These are phyloP conservation scores for Thinopyrum obtusiflorum DNA, from an alignment of 202 grass and related monocot species.

Conservation along the genomic window DNA sequence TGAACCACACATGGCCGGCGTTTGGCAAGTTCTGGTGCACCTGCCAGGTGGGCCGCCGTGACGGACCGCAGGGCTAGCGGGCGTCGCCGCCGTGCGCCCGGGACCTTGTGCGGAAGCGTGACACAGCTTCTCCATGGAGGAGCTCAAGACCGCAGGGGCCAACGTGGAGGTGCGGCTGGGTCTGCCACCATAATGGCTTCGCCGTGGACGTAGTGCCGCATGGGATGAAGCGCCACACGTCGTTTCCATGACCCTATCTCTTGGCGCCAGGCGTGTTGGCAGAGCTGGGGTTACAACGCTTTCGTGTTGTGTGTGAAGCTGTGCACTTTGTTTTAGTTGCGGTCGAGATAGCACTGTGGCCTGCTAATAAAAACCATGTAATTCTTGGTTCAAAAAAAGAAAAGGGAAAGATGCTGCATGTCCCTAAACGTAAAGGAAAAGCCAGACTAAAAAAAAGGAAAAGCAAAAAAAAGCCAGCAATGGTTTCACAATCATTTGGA, in stretches of 20 bases:
- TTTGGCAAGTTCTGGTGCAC: conserved; percentile 97
- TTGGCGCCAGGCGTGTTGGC: background rate
- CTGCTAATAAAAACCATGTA: too few species aligned
- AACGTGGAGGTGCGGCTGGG: conserved; percentile 44
- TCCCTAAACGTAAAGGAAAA: too few species aligned
- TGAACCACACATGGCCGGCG: conserved; percentile 39
- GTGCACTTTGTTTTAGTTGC: background rate
- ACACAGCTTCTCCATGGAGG: conserved; percentile 53
- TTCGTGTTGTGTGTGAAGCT: background rate
- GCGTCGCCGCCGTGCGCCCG: conserved; percentile 47
- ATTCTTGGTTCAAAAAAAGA: too few species aligned
- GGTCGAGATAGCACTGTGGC: background rate
- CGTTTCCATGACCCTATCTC: conserved; percentile 28
- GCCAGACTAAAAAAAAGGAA: too few species aligned
- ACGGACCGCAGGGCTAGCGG: conserved; percentile 55
- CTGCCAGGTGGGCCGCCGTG: conserved; percentile 80
- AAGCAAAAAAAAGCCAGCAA: too few species aligned
- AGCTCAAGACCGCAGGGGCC: conserved; percentile 42
- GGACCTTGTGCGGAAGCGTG: conserved; percentile 55
- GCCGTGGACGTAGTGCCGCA: conserved; percentile 57
- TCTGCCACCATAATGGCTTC: conserved; percentile 68
- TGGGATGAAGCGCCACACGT: conserved; percentile 57
- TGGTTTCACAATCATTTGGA: too few species aligned
- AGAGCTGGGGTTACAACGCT: background rate
- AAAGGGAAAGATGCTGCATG: too few species aligned